Evolutionary conservation across 2,329 filamentous ascomycete species (phyloP), one percentile per base, ranked within the genome.

Genomic region (Arthrobotrys conoides): DNA sequence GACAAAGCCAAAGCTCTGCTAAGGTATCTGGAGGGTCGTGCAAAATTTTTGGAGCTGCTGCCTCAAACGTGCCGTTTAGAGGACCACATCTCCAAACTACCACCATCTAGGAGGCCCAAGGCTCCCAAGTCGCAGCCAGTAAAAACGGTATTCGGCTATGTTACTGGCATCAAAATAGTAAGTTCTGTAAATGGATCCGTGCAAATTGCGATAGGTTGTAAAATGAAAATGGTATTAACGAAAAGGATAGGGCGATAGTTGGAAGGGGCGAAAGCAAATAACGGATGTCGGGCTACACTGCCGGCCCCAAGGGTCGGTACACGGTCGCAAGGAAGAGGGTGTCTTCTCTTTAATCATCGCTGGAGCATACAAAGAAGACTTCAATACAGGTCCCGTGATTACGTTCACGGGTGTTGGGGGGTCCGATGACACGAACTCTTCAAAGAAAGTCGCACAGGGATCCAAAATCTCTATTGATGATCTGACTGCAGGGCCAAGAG

Each of bases 341-440:
- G 55, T 51, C 10, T 77, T 36, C 14, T 57, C 44, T 4, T 9
- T 71, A 9, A 46, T 77, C 0, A 44, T 77, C 0, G 20, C 66
- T 0, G 61, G 57, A 9, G 67, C 57, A 0, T 71, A 71, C 33
- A 16, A 1, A 5, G 73, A 71, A 18, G 73, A 71, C 41, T 16
- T 10, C 1, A 46, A 61, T 4, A 8, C 33, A 18, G 59, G 33
- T 16, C 12, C 1, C 2, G 16, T 20, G 6, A 12, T 20, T 0
- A 49, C 33, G 4, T 77, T 71, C 46, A 77, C 73, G 5, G 59
- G 59, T 2, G 59, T 70, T n/a, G 73, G 73, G 6, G 67, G 73
- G 0, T 4, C 6, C 1, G 22, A 27, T 24, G 30, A 38, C 0
- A 10, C 18, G 1, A 22, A 10, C 12, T 8, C 38, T 16, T n/a